Evolutionary conservation across 2,329 filamentous ascomycete species (phyloP).

Genomic region (Arthrocladium fulminans): DNA sequence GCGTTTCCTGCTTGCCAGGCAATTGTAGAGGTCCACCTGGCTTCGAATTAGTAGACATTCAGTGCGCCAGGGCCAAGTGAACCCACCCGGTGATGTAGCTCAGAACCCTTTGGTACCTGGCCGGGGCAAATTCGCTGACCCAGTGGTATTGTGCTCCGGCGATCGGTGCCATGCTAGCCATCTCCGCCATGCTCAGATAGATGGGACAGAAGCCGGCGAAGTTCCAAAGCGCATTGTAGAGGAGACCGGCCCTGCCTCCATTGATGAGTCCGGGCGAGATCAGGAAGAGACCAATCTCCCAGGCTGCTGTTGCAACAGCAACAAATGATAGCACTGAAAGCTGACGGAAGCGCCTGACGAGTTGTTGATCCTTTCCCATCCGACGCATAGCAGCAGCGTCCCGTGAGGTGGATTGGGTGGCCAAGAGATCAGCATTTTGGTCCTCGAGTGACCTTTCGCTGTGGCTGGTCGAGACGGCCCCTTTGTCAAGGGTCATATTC

Average conservation of each 20-base stretch:
- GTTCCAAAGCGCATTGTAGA: constrained; percentile 34
- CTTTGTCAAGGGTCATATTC: no score
- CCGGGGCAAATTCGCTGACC: constrained; percentile 39
- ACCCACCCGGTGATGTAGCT: constrained; percentile 34
- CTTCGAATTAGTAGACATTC: constrained; percentile 8
- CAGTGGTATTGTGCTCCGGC: constrained; percentile 31
- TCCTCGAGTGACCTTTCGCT: no score
- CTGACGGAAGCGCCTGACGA: constrained; percentile 32
- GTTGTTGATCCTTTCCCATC: constrained; percentile 44
- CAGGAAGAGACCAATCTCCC: constrained; percentile 25
- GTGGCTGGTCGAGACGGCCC: no score
- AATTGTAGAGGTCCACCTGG: constrained; percentile 29
- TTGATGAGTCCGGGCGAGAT: constrained; percentile 13
- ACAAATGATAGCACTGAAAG: constrained; percentile 32
- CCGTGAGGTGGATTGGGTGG: no score
- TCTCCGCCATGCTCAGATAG: constrained; percentile 53
- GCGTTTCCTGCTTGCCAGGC: constrained; percentile 30
- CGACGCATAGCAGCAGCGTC: constrained; percentile 41
- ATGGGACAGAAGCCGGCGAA: constrained; percentile 62
- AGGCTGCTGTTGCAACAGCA: constrained; percentile 31
- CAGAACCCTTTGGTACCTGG: constrained; percentile 32
- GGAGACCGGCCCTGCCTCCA: constrained; percentile 19
- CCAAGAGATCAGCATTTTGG: no score
- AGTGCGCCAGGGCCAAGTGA: not conserved
- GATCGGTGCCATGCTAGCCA: constrained; percentile 35